Evolutionary conservation across 257 asterid species (phyloP).

Genomic region (Scutellaria galericulata): DNA sequence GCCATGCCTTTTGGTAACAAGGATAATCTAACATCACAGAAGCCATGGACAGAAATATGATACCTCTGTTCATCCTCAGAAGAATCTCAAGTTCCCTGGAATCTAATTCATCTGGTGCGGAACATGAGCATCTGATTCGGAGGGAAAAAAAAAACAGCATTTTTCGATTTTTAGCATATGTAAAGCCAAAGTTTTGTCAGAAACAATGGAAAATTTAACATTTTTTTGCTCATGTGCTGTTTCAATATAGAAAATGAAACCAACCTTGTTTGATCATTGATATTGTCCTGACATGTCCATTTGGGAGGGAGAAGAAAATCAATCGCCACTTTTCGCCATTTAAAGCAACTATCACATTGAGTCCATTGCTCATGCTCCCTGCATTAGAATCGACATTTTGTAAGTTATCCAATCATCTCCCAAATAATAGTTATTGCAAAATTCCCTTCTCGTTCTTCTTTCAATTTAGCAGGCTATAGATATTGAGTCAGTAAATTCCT

Average conservation of each 20-base stretch:
- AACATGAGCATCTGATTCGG: slow-evolving; percentile 72
- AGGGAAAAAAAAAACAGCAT: slow-evolving; percentile 23
- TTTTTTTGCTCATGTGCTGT: background rate
- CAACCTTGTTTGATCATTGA: slow-evolving; percentile 60
- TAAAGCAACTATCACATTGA: slow-evolving; percentile 87
- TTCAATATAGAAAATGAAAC: slow-evolving; percentile 22
- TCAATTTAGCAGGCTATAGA: too few relatives aligned
- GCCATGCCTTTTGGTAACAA: background rate
- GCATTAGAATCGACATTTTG: slow-evolving; percentile 24
- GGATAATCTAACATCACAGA: slow-evolving; percentile 17
- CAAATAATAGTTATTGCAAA: background rate
- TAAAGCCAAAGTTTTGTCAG: background rate
- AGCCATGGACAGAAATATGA: slow-evolving; percentile 17
- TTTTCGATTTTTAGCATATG: slow-evolving; percentile 22
- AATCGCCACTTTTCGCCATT: slow-evolving; percentile 79
- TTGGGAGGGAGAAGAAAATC: slow-evolving; percentile 83
- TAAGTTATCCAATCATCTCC: slow-evolving; percentile 15
- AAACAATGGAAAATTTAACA: background rate
- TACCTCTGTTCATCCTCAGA: slow-evolving; percentile 80
- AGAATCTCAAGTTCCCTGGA: slow-evolving; percentile 76
- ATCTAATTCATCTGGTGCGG: slow-evolving; percentile 72
- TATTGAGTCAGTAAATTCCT: slow-evolving; percentile 6
- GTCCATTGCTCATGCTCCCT: slow-evolving; percentile 97
- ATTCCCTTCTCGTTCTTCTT: background rate
- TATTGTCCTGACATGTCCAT: slow-evolving; percentile 85